Base-by-base conservation (phyloP, 345 rosid genomes). In the Gossypium rotundifolium region DNA sequence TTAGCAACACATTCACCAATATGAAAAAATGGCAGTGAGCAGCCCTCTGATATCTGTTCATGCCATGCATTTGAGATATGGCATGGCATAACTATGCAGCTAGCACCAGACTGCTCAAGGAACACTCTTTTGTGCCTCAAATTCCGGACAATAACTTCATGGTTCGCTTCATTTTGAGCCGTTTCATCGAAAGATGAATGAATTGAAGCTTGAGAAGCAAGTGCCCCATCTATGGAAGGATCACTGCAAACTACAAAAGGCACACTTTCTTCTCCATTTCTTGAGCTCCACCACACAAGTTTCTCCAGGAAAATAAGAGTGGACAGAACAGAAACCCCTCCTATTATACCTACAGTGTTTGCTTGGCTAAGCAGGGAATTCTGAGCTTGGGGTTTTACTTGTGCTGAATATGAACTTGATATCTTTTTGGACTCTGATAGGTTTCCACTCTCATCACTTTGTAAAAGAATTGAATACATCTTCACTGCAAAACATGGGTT, bases 51-150 rank as follows among this genome's bases (percentile, higher is more conserved):
- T 57, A 89, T 82, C 66, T 87, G 85, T 0, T 80, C 79, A 45
- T 88, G 77, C 97, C 97, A 88, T 7, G 68, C 62, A 62, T 91
- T 89, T 0, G 85, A 86, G 57, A 88, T 44, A 57, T 89, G 87
- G 76, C 97, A 91, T 1, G 92, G 97, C 84, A 88, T 79, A 11
- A 88, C 87, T 18, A 91, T 80, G 81, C 92, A 75, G 12, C 85
- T 64, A 66, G 87, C 94, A 20, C 94, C 94, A 23, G 87, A 74
- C 54, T 81, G 81, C 82, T 91, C 94, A 25, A 91, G 91, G 71
- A 84, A 84, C 11, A 14, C 65, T 77, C 91, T 82, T 72, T 91
- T 89, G 3, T 58, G 72, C 84, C 71, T 74, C 72, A 91, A 76
- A 51, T 86, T 91, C 82, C 81, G 81, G 42, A 84, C 58, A 42